These are phyloP conservation scores for Senna siamea DNA, from an alignment of 306 rosid genomes.

Conservation along the genomic window DNA sequence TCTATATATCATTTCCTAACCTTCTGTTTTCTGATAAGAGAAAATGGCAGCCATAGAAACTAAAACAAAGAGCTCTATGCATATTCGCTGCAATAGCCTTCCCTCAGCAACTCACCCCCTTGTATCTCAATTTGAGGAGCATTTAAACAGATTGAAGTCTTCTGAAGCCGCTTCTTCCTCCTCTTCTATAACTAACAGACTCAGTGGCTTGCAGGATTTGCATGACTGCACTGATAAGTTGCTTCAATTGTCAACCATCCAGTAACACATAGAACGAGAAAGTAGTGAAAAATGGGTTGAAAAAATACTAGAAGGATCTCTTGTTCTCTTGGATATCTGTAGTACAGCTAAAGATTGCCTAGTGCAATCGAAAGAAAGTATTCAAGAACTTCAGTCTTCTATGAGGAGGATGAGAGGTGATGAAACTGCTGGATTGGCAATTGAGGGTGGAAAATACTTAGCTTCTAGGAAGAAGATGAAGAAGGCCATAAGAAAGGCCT, in stretches of 20 bases:
- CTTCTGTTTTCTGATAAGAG: not conserved
- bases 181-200: constrained; percentile 25
- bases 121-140: constrained; percentile 19
- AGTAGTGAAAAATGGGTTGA: constrained; percentile 5
- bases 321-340: constrained; percentile 38
- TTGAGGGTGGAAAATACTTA: constrained; percentile 24
- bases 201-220: constrained; percentile 30
- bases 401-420: constrained; percentile 1
- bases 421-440: not conserved
- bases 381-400: constrained; percentile 21
- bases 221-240: constrained; percentile 24
- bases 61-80: constrained; percentile 17
- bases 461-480: constrained; percentile 30
- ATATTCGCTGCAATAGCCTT: constrained; percentile 38
- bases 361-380: constrained; percentile 13
- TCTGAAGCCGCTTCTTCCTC: constrained; percentile 14
- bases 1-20: not conserved
- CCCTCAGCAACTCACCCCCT: constrained; percentile 36
- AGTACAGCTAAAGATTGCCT: constrained; percentile 3
- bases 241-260: constrained; percentile 29
- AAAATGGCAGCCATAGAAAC: constrained; percentile 35
- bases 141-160: constrained; percentile 27
- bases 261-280: constrained; percentile 24
- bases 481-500: constrained; percentile 22
- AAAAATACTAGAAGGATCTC: constrained; percentile 14